These are phyloP conservation scores for Acacia crassicarpa DNA, from an alignment of 306 rosid species.

Conservation along the genomic window DNA sequence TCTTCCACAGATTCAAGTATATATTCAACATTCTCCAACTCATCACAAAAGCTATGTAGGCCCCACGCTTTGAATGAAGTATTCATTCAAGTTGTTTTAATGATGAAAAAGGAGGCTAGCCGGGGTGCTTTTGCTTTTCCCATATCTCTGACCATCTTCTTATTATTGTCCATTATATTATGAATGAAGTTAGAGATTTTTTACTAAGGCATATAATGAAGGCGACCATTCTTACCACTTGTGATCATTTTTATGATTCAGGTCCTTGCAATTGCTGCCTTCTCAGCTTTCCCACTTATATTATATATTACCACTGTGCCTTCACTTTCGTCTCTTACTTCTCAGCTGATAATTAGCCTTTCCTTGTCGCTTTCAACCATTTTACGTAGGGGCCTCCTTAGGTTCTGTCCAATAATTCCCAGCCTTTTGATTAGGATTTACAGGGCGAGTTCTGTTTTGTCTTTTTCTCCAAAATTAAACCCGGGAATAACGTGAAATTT, in stretches of 20 bases:
- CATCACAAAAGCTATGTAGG: slow-evolving; percentile 16
- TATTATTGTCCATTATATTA: background rate
- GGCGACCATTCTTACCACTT: background rate
- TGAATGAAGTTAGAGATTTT: background rate
- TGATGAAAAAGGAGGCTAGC: background rate
- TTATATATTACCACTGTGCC: background rate
- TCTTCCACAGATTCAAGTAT: background rate
- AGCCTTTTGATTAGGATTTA: background rate
- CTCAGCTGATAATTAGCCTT: background rate
- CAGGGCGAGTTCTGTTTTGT: background rate
- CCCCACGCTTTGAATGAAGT: slow-evolving; percentile 18
- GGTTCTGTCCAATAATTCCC: slow-evolving; percentile 3
- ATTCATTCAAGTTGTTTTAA: background rate
- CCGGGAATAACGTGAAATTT: no score
- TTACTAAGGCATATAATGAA: background rate
- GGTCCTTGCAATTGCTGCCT: background rate
- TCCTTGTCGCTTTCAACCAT: background rate
- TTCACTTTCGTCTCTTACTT: slow-evolving; percentile 7
- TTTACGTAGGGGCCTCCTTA: background rate
- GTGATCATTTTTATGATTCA: slow-evolving; percentile 6
- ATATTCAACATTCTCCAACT: slow-evolving; percentile 2
- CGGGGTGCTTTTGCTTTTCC: slow-evolving; percentile 7
- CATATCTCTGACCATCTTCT: background rate
- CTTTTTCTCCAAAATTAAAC: background rate
- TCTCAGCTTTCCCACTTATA: background rate